Evolutionary conservation across 2,329 filamentous ascomycete species (phyloP).

Genomic region (Chaetomium globosum): DNA sequence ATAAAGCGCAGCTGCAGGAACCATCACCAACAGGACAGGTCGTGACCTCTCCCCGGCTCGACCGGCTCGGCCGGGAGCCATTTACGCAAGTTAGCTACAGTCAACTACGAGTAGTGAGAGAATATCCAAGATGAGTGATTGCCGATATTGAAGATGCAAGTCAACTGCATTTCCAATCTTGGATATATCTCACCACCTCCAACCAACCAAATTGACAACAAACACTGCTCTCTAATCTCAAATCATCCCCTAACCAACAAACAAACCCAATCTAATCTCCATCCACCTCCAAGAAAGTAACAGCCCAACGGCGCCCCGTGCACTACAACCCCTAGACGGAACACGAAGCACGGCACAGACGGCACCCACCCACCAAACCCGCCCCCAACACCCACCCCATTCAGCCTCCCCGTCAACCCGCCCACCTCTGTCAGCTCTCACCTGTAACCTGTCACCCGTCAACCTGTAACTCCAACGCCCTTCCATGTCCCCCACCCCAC

Average conservation of each 20-base stretch:
- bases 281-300: neutral
- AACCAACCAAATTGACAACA: neutral
- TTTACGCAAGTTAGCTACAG: too few relatives aligned
- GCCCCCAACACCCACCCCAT: neutral
- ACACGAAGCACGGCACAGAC: neutral
- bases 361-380: neutral
- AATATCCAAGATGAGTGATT: neutral
- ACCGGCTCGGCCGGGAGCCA: neutral
- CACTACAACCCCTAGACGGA: neutral
- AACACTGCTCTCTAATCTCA: neutral
- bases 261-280: neutral
- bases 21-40: constrained; percentile 12
- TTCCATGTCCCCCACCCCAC: too few relatives aligned
- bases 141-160: neutral
- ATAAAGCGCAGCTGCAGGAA: constrained; percentile 19
- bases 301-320: neutral
- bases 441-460: neutral
- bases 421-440: too few relatives aligned
- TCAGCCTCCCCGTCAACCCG: neutral
- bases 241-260: neutral
- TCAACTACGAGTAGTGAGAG: neutral
- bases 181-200: neutral
- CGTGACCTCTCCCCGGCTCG: too few relatives aligned
- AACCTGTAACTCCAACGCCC: neutral
- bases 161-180: neutral